Percentiles rank a stretch among this genome's conserved stretches.
These are phyloP conservation scores for Pythium diclinum DNA, from an alignment of 352 stramenopile genomes.

Conservation along the genomic window DNA sequence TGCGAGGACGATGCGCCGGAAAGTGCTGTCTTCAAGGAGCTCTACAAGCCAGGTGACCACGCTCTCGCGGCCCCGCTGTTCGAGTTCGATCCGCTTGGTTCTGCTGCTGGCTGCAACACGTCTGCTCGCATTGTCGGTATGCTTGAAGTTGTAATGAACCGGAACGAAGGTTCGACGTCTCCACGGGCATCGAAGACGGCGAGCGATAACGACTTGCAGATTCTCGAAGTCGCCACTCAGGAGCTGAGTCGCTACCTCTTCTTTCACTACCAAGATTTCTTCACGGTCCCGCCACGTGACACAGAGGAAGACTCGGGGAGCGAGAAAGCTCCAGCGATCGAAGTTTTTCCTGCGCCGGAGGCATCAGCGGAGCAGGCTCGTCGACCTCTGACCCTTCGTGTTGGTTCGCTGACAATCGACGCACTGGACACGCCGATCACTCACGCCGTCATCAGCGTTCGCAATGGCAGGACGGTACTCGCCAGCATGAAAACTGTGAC, in stretches of 20 bases:
- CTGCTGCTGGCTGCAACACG: constrained; percentile 23
- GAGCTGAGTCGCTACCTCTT: constrained; percentile 69
- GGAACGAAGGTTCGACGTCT: constrained; percentile 11
- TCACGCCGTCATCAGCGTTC: constrained; percentile 26
- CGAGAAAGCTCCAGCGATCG: background rate
- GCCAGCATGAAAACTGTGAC: constrained; percentile 19
- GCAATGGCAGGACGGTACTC: constrained; percentile 32
- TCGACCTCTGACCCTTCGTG: constrained; percentile 10
- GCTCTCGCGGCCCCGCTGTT: constrained; percentile 46
- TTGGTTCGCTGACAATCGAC: constrained; percentile 8
- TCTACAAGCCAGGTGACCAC: constrained; percentile 29
- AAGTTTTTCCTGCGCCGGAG: constrained; percentile 25
- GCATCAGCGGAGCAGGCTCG: background rate
- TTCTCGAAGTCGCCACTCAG: constrained; percentile 59
- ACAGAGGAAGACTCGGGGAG: background rate
- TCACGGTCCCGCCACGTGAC: constrained; percentile 32
- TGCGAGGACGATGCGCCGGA: background rate
- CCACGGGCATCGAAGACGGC: background rate
- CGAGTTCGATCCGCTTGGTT: constrained; percentile 36
- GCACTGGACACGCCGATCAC: constrained; percentile 8
- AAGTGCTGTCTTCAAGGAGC: constrained; percentile 9
- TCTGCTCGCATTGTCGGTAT: constrained; percentile 48
- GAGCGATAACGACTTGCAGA: constrained; percentile 59
- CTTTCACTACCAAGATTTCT: constrained; percentile 75
- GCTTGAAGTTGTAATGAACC: constrained; percentile 57